A percentile compares a stretch with the other conserved stretches of the same genome.
Conservation (phyloP, 2,329 filamentous ascomycete species). For the Acephala macrosclerotiorum region DNA sequence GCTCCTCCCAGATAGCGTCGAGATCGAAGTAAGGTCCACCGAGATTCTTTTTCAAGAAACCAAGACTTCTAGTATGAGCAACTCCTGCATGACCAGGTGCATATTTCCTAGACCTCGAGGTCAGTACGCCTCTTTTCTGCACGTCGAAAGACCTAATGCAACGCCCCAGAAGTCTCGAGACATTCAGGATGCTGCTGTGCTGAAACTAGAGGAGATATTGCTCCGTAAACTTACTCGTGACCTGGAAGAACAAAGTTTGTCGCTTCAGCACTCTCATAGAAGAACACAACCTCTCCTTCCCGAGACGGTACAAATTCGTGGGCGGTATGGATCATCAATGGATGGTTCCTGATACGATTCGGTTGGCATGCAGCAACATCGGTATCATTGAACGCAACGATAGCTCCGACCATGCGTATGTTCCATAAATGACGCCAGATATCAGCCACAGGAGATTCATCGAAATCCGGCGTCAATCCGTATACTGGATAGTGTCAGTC, state of each 20-base stretch:
- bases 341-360: slow-evolving; percentile 3
- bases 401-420: slow-evolving; percentile 13
- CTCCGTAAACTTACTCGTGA: slow-evolving; percentile 11
- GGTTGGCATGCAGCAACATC: not conserved
- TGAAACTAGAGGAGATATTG: too few species aligned
- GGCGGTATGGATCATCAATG: slow-evolving; percentile 17
- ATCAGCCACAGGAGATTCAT: slow-evolving; percentile 2
- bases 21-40: slow-evolving; percentile 75
- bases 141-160: too few species aligned
- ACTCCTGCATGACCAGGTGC: slow-evolving; percentile 47
- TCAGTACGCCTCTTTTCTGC: too few species aligned
- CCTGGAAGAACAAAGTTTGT: slow-evolving; percentile 31
- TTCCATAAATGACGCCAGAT: slow-evolving; percentile 10
- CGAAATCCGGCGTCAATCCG: not conserved
- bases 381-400: slow-evolving; percentile 11
- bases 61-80: slow-evolving; percentile 68
- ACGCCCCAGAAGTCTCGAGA: too few species aligned
- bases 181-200: too few species aligned
- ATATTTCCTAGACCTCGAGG: slow-evolving; percentile 22
- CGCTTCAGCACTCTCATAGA: slow-evolving; percentile 21
- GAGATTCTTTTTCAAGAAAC: slow-evolving; percentile 69
- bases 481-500: slow-evolving; percentile 9
- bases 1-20: slow-evolving; percentile 81
- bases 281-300: slow-evolving; percentile 10
- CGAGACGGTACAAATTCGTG: slow-evolving; percentile 1